Base-by-base conservation (phyloP, 192 early-diverging fungal genomes). In the Bifiguratus adelaidae region DNA sequence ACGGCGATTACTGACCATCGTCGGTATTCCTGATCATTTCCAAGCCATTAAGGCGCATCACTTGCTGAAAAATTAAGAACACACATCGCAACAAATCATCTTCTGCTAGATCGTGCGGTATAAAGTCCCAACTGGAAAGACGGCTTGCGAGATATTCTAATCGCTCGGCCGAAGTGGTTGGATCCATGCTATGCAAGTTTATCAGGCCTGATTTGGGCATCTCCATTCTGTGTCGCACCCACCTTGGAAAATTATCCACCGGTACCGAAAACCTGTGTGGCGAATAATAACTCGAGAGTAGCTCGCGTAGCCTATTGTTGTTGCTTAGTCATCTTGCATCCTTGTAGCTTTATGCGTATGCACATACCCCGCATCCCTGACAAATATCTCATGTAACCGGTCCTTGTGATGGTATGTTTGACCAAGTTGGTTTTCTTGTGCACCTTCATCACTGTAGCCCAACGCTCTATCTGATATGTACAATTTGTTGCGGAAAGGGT, bases 61-160 rank as follows among this genome's bases (percentile, higher is more conserved):
- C 69, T 41, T 82, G 76, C 59, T 83, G 70, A 53, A 88, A 74
- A 47, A 88, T 74, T 24, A 88, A 55, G 30, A 71, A 68, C 0
- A 75, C 77, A 47, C 77, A 78, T 42, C 78, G 77, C 45, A 88
- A 67, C 40, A 85, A 55, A 44, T 88, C 82, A 41, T 68, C 62
- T 35, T 73, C 63, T 20, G 58, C 53, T 20, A 82, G 59, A 40
- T 78, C 75, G 57, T 78, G 77, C n/a, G 85, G 81, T 53, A 65
- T 67, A 56, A 83, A 83, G 22, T 79, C 75, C 83, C 85, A 85
- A 25, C 74, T 75, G 13, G 71, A 58, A 2, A 88, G 50, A 48
- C 62, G 63, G 16, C 32, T 48, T 25, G 76, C 79, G n/a, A 86
- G 70, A 29, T 47, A 13, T 26, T 58, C 65, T 1, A 53, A 52